Percentiles rank a stretch among this genome's conserved stretches.
Conservation (phyloP, 208 protist species). For the Leishmania aethiopica region DNA sequence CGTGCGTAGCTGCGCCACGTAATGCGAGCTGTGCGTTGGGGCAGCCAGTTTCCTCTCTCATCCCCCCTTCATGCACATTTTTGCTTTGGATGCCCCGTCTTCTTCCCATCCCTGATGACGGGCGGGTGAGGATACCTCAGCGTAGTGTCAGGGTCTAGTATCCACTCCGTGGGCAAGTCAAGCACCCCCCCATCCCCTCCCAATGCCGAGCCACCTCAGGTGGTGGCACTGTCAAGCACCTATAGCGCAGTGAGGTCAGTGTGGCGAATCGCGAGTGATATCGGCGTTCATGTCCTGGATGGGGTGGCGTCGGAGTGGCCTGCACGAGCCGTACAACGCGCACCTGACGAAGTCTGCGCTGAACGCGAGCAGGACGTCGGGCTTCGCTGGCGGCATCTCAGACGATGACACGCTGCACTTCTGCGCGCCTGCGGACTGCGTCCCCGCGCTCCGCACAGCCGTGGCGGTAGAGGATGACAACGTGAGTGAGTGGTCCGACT, state of each 20-base stretch:
- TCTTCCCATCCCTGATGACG: neutral
- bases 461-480: neutral
- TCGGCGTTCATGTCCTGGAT: neutral
- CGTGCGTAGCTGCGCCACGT: neutral
- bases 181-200: neutral
- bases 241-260: neutral
- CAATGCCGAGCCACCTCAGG: neutral
- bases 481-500: neutral
- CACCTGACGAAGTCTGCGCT: neutral
- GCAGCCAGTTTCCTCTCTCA: neutral
- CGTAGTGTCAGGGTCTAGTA: neutral
- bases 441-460: neutral
- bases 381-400: neutral
- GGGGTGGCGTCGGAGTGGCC: neutral
- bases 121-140: neutral
- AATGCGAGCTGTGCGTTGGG: neutral
- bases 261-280: neutral
- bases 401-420: conserved; percentile 18
- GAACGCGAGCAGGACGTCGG: neutral
- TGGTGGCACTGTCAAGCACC: neutral
- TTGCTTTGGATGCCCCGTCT: neutral
- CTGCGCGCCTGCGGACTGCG: neutral
- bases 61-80: neutral
- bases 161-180: neutral
- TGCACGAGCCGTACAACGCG: conserved; percentile 17